These are phyloP conservation scores for Nothophytophthora sp. DNA, from an alignment of 352 stramenopile genomes.

Conservation along the genomic window DNA sequence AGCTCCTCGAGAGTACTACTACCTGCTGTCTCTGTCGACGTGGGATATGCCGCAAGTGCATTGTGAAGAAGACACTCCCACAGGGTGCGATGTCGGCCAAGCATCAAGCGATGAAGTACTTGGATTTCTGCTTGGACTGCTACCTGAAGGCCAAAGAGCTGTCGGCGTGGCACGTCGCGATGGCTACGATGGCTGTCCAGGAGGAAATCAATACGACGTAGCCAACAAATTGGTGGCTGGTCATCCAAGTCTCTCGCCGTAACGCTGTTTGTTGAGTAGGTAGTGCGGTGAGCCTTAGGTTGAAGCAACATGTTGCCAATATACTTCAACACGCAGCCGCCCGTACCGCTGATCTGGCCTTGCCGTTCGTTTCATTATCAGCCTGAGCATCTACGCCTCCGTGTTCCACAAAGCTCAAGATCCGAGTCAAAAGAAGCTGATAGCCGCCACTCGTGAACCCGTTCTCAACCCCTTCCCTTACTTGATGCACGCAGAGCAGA, in stretches of 20 bases:
- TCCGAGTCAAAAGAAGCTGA: too few relatives aligned
- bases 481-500: too few relatives aligned
- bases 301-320: too few relatives aligned
- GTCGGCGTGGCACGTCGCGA: slow-evolving; percentile 32
- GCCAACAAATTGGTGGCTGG: too few relatives aligned
- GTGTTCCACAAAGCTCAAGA: slow-evolving; percentile 25
- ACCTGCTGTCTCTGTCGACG: slow-evolving; percentile 49
- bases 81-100: slow-evolving; percentile 10
- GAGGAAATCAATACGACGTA: too few relatives aligned
- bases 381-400: slow-evolving; percentile 17
- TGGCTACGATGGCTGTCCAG: too few relatives aligned
- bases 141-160: slow-evolving; percentile 37
- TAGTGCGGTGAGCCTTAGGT: too few relatives aligned
- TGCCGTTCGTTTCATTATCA: slow-evolving; percentile 9
- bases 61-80: slow-evolving; percentile 28
- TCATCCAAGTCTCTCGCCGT: too few relatives aligned
- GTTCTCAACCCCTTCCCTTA: too few relatives aligned
- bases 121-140: slow-evolving; percentile 39
- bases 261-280: too few relatives aligned
- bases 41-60: slow-evolving; percentile 36
- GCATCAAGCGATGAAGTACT: slow-evolving; percentile 14
- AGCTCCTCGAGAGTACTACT: slow-evolving; percentile 13
- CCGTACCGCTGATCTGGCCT: too few relatives aligned
- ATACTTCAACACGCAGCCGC: slow-evolving; percentile 24
- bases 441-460: too few relatives aligned